Evolutionary conservation across 1,284 basidiomycete species (phyloP).

Genomic region (Sanghuangporus baumii): DNA sequence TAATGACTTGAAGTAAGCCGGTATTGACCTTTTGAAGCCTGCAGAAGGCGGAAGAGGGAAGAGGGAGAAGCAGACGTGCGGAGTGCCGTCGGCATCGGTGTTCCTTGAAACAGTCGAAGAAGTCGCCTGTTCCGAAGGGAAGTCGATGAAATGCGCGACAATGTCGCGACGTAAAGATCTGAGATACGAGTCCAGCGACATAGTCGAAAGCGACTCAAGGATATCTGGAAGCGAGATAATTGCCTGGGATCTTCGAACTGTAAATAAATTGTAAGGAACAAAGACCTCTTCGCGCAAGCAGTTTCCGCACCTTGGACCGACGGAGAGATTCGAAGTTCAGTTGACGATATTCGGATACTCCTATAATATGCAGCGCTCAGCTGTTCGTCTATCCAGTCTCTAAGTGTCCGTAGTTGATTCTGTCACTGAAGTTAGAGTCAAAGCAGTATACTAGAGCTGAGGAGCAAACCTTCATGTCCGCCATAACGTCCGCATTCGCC

Average conservation of each 20-base stretch:
- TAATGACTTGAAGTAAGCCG: constrained; percentile 47
- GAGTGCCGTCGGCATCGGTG: constrained; percentile 26
- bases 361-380: constrained; percentile 61
- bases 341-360: constrained; percentile 45
- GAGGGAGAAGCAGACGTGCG: constrained; percentile 41
- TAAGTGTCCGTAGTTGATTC: constrained; percentile 48
- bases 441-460: constrained; percentile 9
- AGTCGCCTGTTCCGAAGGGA: constrained; percentile 46
- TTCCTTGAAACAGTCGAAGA: constrained; percentile 34
- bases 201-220: constrained; percentile 51
- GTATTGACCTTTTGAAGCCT: constrained; percentile 34
- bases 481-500: constrained; percentile 41
- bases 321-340: constrained; percentile 43
- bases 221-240: constrained; percentile 48
- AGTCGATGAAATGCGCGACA: constrained; percentile 51
- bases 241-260: constrained; percentile 53
- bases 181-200: constrained; percentile 50
- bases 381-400: constrained; percentile 63
- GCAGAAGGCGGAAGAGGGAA: constrained; percentile 39
- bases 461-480: constrained; percentile 50
- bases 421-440: constrained; percentile 24
- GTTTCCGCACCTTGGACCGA: constrained; percentile 46
- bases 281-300: neutral
- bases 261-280: neutral
- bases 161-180: constrained; percentile 61